These are phyloP conservation scores for Podosphaera xanthii DNA, from an alignment of 2,329 filamentous ascomycete genomes.

Conservation along the genomic window DNA sequence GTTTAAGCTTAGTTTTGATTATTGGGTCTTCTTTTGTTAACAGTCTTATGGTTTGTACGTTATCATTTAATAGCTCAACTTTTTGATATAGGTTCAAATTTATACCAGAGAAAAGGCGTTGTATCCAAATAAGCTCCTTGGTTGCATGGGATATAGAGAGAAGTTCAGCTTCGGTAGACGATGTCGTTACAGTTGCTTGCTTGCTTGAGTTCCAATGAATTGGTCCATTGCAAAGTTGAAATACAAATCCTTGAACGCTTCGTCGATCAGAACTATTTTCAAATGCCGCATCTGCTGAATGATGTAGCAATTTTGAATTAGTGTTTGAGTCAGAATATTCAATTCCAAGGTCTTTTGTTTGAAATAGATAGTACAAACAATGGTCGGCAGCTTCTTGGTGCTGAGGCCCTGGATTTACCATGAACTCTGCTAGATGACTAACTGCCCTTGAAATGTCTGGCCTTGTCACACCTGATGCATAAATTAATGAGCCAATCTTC, in stretches of 20 bases:
- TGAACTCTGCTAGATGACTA: background rate
- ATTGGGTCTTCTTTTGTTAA: background rate
- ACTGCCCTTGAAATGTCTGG: background rate
- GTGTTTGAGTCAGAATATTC: too few species aligned
- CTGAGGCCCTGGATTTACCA: background rate
- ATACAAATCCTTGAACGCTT: background rate
- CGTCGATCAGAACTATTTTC: too few species aligned
- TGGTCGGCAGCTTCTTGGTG: background rate
- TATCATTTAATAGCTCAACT: background rate
- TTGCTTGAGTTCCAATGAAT: background rate
- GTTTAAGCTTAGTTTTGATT: background rate
- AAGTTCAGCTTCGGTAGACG: background rate
- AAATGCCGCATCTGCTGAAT: too few species aligned
- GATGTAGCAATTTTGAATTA: too few species aligned
- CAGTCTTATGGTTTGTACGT: background rate
- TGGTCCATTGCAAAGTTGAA: background rate
- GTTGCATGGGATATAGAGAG: background rate
- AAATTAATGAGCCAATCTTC: background rate
- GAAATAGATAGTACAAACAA: too few species aligned
- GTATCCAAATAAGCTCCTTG: background rate
- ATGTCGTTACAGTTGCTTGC: conserved; percentile 1
- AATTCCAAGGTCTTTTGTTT: too few species aligned
- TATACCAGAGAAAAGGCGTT: background rate
- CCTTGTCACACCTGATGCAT: background rate
- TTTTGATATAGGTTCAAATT: background rate